phyloP scores from a whole-genome alignment of 148 eudicot species.

The Suaeda aralocaspica region DNA sequence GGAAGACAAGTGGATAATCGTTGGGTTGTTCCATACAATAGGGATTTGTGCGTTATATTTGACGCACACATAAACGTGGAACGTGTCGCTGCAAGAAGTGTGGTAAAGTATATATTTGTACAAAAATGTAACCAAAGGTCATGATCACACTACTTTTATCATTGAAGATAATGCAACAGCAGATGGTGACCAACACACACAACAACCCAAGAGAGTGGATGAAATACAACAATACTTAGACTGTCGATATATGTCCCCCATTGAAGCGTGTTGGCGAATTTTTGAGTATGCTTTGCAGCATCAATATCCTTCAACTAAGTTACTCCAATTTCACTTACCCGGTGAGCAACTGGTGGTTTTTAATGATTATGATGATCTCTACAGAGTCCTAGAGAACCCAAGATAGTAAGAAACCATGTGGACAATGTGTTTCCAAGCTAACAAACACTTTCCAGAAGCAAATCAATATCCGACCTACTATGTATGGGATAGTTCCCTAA shows the following conservation, averaged over 20 bases:
- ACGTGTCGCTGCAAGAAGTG: background rate
- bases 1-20: conserved; percentile 2
- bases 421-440: too few species aligned
- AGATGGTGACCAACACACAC: background rate
- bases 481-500: too few species aligned
- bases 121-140: background rate
- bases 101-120: background rate
- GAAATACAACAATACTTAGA: background rate
- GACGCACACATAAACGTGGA: background rate
- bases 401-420: too few species aligned
- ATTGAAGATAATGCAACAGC: background rate
- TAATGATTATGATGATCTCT: too few species aligned
- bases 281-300: background rate
- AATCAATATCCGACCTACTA: too few species aligned
- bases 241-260: background rate
- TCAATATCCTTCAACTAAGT: background rate
- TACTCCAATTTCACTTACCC: too few species aligned
- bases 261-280: background rate
- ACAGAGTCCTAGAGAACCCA: too few species aligned
- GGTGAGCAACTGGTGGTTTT: too few species aligned
- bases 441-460: too few species aligned
- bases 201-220: background rate
- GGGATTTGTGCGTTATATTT: background rate
- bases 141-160: background rate
- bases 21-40: background rate